phyloP scores from a whole-genome alignment of 495 filamentous ascomycete genomes.

The Aeminium ludgeri region DNA sequence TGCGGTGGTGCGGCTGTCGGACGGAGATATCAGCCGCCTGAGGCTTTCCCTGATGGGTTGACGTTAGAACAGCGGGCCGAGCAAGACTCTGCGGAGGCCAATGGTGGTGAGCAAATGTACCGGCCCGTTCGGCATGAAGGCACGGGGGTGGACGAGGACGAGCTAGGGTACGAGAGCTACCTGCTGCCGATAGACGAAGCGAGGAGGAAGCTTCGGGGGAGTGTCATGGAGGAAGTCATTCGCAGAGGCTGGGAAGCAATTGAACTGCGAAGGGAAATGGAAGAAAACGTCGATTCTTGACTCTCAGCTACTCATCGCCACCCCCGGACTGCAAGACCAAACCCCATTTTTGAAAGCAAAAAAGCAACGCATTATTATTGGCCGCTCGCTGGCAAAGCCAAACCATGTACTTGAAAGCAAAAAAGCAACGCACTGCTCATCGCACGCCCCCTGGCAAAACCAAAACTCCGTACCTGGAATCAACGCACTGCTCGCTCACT shows the following conservation, averaged over 20 bases:
- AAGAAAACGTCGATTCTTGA: constrained; percentile 1
- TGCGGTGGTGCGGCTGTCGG: not conserved
- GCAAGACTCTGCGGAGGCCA: constrained; percentile 15
- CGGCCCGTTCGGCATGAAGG: constrained; percentile 27
- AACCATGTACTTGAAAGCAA: too few species aligned
- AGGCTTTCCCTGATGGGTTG: constrained; percentile 20
- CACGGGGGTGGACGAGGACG: constrained; percentile 32
- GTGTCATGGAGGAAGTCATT: constrained; percentile 28
- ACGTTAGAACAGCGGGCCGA: constrained; percentile 23
- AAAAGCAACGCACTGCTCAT: too few species aligned
- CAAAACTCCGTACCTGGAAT: too few species aligned
- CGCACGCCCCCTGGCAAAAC: too few species aligned
- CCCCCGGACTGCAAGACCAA: too few species aligned
- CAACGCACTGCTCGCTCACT: too few species aligned
- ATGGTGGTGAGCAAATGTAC: constrained; percentile 19
- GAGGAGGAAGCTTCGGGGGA: constrained; percentile 23
- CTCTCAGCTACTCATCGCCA: too few species aligned
- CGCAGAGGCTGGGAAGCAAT: constrained; percentile 29
- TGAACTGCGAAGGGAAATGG: constrained; percentile 18
- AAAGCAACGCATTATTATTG: too few species aligned
- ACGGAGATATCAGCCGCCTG: constrained; percentile 18
- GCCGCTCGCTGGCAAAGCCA: too few species aligned
- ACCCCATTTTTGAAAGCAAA: too few species aligned
- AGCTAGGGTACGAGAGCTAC: constrained; percentile 26
- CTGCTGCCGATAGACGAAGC: constrained; percentile 30